Conservation (phyloP, 2,329 filamentous ascomycete species). For the Coniochaeta prunicola region DNA sequence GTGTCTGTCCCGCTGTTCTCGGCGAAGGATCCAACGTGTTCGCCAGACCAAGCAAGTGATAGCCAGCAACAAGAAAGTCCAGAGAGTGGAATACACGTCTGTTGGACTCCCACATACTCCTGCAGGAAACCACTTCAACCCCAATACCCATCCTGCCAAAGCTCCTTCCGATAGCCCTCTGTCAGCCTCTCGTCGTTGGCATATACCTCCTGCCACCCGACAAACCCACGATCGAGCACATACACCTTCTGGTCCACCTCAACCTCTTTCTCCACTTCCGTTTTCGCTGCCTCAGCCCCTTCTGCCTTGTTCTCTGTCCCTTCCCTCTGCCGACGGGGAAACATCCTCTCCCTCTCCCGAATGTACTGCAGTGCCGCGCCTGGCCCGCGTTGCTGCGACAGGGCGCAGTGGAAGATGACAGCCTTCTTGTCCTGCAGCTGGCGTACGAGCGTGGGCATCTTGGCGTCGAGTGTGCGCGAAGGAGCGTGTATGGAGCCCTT, state of each 20-base stretch:
- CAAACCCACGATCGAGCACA: constrained; percentile 78
- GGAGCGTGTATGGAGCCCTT: constrained; percentile 69
- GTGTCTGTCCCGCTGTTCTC: too few species aligned
- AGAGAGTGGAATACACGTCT: background rate
- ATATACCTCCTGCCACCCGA: constrained; percentile 79
- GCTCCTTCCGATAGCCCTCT: constrained; percentile 73
- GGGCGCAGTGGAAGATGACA: constrained; percentile 89
- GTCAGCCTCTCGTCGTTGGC: constrained; percentile 75
- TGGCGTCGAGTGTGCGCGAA: constrained; percentile 62
- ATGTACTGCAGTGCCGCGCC: constrained; percentile 75
- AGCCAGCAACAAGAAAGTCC: too few species aligned
- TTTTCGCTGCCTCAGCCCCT: constrained; percentile 13
- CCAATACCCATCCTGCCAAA: constrained; percentile 63
- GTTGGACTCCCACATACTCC: background rate
- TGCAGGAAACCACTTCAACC: constrained; percentile 4
- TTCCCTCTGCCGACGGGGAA: constrained; percentile 14
- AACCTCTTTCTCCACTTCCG: constrained; percentile 9
- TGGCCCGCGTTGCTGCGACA: constrained; percentile 87
- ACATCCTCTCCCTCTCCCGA: constrained; percentile 54
- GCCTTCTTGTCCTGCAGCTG: constrained; percentile 68
- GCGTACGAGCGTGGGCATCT: constrained; percentile 75
- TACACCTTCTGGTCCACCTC: constrained; percentile 59
- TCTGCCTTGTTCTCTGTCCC: constrained; percentile 17
- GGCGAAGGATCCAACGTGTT: too few species aligned
- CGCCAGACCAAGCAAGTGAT: too few species aligned